Evolutionary conservation across 1,284 basidiomycete genomes (phyloP).

Genomic region (Trametes sp.): DNA sequence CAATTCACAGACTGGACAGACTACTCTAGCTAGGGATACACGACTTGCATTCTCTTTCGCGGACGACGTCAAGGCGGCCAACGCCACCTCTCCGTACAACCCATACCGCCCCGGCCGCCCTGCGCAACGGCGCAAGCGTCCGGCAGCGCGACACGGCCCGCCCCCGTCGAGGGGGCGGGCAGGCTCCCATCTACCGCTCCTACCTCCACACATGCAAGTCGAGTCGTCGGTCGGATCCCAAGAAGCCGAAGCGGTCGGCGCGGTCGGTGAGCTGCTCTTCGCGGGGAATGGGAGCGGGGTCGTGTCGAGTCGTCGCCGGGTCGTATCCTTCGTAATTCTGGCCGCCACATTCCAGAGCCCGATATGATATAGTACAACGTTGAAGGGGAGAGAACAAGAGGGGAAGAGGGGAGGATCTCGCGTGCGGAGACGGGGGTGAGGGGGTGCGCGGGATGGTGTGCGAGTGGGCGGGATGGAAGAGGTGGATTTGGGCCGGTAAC

Average conservation of each 20-base stretch:
- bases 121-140: no score
- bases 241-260: slow-evolving; percentile 15
- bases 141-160: slow-evolving; percentile 14
- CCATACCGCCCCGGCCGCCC: neutral
- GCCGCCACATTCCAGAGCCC: slow-evolving; percentile 37
- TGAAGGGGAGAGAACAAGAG: slow-evolving; percentile 17
- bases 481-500: slow-evolving; percentile 31
- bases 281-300: slow-evolving; percentile 19
- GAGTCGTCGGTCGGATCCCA: slow-evolving; percentile 24
- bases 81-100: neutral
- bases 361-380: slow-evolving; percentile 32
- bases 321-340: slow-evolving; percentile 37
- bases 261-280: slow-evolving; percentile 17
- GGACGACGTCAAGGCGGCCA: neutral
- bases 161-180: slow-evolving; percentile 23
- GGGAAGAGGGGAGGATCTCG: slow-evolving; percentile 5
- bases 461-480: slow-evolving; percentile 30
- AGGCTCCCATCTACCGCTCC: slow-evolving; percentile 17
- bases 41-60: slow-evolving; percentile 12
- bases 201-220: slow-evolving; percentile 20
- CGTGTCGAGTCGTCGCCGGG: slow-evolving; percentile 28
- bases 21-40: slow-evolving; percentile 29
- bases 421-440: neutral
- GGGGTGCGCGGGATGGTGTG: slow-evolving; percentile 8
- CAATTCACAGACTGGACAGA: slow-evolving; percentile 23